Conservation (phyloP, 345 rosid species). For the Corchorus capsularis region DNA sequence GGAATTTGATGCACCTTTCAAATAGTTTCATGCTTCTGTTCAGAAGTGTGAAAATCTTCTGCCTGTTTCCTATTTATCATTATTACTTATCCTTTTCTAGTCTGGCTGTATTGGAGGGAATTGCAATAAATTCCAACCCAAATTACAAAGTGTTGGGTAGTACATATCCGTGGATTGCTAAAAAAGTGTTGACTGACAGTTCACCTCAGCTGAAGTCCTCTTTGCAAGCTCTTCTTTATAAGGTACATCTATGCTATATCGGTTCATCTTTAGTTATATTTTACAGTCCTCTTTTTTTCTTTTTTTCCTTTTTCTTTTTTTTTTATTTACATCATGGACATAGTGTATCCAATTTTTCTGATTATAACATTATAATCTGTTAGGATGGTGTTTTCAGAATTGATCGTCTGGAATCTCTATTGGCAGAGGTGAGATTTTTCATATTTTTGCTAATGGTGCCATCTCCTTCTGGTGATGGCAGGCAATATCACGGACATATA, state of each 20-base stretch:
- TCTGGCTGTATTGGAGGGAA: constrained; percentile 96
- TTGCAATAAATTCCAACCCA: constrained; percentile 76
- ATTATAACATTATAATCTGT: constrained; percentile 19
- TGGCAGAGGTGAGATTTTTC: constrained; percentile 67
- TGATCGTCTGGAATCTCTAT: constrained; percentile 87
- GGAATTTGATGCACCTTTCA: neutral
- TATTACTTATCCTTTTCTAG: constrained; percentile 37
- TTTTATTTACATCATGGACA: neutral
- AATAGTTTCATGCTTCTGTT: neutral
- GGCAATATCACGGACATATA: neutral
- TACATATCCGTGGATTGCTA: constrained; percentile 98
- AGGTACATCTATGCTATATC: constrained; percentile 46
- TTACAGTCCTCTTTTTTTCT: neutral
- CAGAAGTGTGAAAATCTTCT: constrained; percentile 10
- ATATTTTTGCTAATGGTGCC: constrained; percentile 2
- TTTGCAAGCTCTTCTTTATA: constrained; percentile 71
- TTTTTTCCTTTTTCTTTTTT: no score
- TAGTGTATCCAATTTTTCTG: constrained; percentile 9
- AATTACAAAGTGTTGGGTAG: constrained; percentile 93
- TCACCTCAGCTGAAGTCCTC: constrained; percentile 84
- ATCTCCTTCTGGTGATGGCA: neutral
- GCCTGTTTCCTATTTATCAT: neutral
- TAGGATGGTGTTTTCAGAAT: constrained; percentile 91
- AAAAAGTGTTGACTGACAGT: constrained; percentile 80
- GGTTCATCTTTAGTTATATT: neutral